Evolutionary conservation across 225 moss, liverwort and hornwort species (phyloP).

Genomic region (Pleurozium schreberi): DNA sequence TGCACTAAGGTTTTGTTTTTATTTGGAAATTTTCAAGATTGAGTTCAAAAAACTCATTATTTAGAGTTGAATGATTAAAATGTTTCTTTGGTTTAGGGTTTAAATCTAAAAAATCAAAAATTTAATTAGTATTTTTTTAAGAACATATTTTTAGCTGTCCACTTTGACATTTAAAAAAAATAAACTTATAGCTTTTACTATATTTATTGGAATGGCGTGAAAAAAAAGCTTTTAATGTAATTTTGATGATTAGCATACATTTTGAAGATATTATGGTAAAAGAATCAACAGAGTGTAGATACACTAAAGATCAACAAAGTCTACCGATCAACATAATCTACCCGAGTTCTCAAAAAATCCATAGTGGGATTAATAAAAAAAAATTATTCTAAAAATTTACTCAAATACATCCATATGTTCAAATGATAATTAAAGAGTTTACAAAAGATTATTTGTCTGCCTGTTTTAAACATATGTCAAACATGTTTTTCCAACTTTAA

Average conservation of each 20-base stretch:
- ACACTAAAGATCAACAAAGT: too few relatives aligned
- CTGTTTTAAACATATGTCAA: not conserved
- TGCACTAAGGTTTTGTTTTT: not conserved
- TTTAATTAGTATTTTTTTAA: too few relatives aligned
- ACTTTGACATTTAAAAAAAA: not conserved
- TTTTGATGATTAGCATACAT: too few relatives aligned
- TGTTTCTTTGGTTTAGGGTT: not conserved
- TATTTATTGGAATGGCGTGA: not conserved
- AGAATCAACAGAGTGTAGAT: too few relatives aligned
- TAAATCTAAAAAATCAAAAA: not conserved
- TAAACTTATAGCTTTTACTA: not conserved
- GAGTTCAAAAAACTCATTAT: not conserved
- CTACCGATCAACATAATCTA: not conserved
- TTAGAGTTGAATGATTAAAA: too few relatives aligned
- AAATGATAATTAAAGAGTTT: too few relatives aligned
- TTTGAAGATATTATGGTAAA: not conserved
- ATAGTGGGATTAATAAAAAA: not conserved
- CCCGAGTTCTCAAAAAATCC: accelerated
- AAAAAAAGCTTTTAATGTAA: not conserved
- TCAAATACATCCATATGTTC: not conserved
- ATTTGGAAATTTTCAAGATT: not conserved
- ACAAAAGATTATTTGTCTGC: too few relatives aligned
- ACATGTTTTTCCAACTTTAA: not conserved
- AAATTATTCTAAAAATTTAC: too few relatives aligned
- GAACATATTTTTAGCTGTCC: not conserved